Base-by-base conservation (phyloP, 1,284 basidiomycete genomes). In the Malassezia restricta region DNA sequence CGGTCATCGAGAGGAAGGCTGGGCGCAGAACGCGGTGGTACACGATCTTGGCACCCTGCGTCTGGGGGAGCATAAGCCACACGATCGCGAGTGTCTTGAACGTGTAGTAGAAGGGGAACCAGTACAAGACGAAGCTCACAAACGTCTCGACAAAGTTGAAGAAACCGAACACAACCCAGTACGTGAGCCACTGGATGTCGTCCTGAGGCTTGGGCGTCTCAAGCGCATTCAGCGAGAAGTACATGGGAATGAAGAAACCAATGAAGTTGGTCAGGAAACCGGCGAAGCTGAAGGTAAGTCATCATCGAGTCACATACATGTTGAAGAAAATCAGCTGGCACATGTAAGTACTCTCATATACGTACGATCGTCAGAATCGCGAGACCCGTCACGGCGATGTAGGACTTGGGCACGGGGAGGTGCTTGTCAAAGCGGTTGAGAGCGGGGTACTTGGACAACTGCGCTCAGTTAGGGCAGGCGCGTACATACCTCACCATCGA, bases 371-470 rank as follows among this genome's bases (percentile, higher is more conserved):
- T 66, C 62, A 76, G 72, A 72, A 90, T 75, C 51, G 78, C 66
- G 58, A 83, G 77, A 59, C 80, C 79, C 56, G 85, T 87, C 64
- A 95, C 76, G 66, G 86, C 87, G 60, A 83, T 80, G 76, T 92
- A 91, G 15, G 87, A 81, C 81, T 96, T 96, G 66, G 92, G 91
- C 40, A 96, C 77, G 70, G 87, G 84, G 6, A 88, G 91, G 75
- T 84, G 84, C 74, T 85, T 80, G 79, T 98, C 91, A 65, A 95
- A 75, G 68, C 81, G 63, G 63, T 62, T 62, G 14, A 64, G 55
- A 42, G 59, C 56, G 32, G 89, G 86, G 77, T 91, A 95, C 80
- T 88, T 91, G 73, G 84, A 81, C 68, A 98, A 84, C 90, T 79
- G 71, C 39, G 47, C 40, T 33, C 40, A 56, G 30, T 4, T 6